Base-by-base conservation (phyloP, 352 stramenopile genomes). In the Globisporangium parvum region DNA sequence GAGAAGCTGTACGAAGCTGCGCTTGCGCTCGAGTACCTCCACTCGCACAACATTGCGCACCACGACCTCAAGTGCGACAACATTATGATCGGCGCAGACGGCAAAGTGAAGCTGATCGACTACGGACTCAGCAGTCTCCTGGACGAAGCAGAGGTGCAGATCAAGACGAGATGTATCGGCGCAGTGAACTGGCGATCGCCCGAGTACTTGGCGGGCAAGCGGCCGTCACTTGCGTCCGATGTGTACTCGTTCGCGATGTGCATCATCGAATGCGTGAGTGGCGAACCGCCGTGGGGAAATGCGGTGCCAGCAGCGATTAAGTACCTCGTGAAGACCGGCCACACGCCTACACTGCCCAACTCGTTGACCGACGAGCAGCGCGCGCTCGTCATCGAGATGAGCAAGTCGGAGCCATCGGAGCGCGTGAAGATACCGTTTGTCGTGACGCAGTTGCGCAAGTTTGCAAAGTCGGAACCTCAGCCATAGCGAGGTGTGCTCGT, bases 11-110 rank as follows among this genome's bases (percentile, higher is more conserved):
- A 24, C n/a, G 17, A 47, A 9, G 14, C 2, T 9, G 41, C 41
- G n/a, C 41, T 47, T 14, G 41, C 5, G 3, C n/a, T 47, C 9
- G 9, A 47, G 41, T 47, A 24, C 41, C n/a, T 47, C 9, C 41
- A 47, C 41, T 6, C 2, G 17, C 15, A 47, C 5, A 35, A 35
- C 31, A 6, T 35, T 6, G 31, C 23, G 17, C 64, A 71, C 46
- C 57, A 47, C 24, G 60, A 67, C 14, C 52, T 68, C 17, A 68
- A 65, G 23, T 42, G 52, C 49, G 61, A 68, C 56, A 58, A 67
- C 37, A 58, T 68, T 17, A 46, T 71, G 46, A 41, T 67, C 45
- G 45, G 21, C 12, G 4, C 8, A 4, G 23, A 49, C 20, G 21
- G 45, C 9, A 1, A 33, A 6, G 45, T 14, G 9, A 40, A 49